These are phyloP conservation scores for Phaeotremella fagi DNA, from an alignment of 768 basidiomycete genomes.

Conservation along the genomic window DNA sequence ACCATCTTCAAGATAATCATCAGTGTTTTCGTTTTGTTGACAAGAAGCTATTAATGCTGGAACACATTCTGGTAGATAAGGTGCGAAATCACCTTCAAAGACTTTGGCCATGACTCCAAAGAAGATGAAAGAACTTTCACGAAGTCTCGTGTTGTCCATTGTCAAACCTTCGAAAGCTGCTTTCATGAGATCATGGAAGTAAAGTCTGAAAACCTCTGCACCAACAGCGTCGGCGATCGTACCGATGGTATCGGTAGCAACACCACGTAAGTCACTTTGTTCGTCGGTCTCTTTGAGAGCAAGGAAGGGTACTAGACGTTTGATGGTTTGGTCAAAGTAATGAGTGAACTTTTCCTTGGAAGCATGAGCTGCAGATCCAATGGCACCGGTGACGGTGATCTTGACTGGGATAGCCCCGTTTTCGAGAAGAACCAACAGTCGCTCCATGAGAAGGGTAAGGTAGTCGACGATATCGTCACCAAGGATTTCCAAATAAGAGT, in stretches of 20 bases:
- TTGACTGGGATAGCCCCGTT: conserved; percentile 82
- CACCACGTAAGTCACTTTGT: conserved; percentile 88
- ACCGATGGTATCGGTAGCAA: conserved; percentile 97
- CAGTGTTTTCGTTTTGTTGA: conserved; percentile 75
- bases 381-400: conserved; percentile 92
- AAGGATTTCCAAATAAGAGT: conserved; percentile 90
- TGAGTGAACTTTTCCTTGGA: conserved; percentile 84
- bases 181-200: conserved; percentile 93
- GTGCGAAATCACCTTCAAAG: conserved; percentile 87
- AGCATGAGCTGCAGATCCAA: conserved; percentile 96
- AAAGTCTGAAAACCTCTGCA: conserved; percentile 86
- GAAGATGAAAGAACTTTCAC: conserved; percentile 96
- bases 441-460: conserved; percentile 89
- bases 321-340: conserved; percentile 90
- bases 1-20: conserved; percentile 51
- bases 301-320: conserved; percentile 81
- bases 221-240: conserved; percentile 97
- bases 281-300: conserved; percentile 76
- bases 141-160: conserved; percentile 71
- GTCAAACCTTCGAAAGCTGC: conserved; percentile 86
- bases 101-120: conserved; percentile 98
- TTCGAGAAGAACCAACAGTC: conserved; percentile 78
- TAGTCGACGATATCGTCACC: conserved; percentile 84
- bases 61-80: conserved; percentile 77
- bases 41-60: conserved; percentile 78